Conservation (phyloP, 495 filamentous ascomycete species). For the Sordaria brevicollis region DNA sequence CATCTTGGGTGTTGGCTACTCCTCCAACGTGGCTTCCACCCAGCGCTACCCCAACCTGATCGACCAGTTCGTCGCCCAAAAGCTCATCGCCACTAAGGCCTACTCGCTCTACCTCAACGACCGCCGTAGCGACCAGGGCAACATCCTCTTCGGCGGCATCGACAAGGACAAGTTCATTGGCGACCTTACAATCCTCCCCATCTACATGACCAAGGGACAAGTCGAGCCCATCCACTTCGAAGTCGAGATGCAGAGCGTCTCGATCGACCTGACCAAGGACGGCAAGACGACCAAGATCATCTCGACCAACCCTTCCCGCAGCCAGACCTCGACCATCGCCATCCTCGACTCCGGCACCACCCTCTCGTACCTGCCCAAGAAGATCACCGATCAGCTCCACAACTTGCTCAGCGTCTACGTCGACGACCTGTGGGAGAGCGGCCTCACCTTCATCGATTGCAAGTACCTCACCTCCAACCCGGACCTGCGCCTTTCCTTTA, state of each 20-base stretch:
- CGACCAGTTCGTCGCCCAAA: slow-evolving; percentile 55
- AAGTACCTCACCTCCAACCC: slow-evolving; percentile 44
- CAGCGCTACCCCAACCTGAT: slow-evolving; percentile 70
- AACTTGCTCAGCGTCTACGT: slow-evolving; percentile 42
- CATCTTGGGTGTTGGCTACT: slow-evolving; percentile 85
- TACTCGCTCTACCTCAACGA: slow-evolving; percentile 77
- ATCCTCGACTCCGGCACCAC: slow-evolving; percentile 85
- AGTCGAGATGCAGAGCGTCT: slow-evolving; percentile 25
- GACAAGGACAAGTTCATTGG: slow-evolving; percentile 79
- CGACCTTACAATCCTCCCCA: slow-evolving; percentile 57
- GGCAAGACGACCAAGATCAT: slow-evolving; percentile 25
- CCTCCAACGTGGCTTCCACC: slow-evolving; percentile 57
- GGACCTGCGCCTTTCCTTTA: slow-evolving; percentile 49
- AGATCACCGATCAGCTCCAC: slow-evolving; percentile 48
- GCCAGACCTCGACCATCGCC: slow-evolving; percentile 32
- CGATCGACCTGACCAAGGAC: slow-evolving; percentile 18
- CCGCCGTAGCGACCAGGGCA: slow-evolving; percentile 54
- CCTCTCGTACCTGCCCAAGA: slow-evolving; percentile 64
- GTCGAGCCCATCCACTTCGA: slow-evolving; percentile 28
- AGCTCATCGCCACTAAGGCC: slow-evolving; percentile 65
- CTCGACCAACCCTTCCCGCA: slow-evolving; percentile 31
- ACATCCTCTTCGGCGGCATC: slow-evolving; percentile 84
- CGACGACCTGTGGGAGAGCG: slow-evolving; percentile 28
- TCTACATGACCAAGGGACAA: slow-evolving; percentile 33
- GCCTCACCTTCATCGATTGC: slow-evolving; percentile 39